Percentiles rank a stretch among this genome's conserved stretches.
These are phyloP conservation scores for Colletotrichum cereale DNA, from an alignment of 2,329 filamentous ascomycete genomes.

Conservation along the genomic window DNA sequence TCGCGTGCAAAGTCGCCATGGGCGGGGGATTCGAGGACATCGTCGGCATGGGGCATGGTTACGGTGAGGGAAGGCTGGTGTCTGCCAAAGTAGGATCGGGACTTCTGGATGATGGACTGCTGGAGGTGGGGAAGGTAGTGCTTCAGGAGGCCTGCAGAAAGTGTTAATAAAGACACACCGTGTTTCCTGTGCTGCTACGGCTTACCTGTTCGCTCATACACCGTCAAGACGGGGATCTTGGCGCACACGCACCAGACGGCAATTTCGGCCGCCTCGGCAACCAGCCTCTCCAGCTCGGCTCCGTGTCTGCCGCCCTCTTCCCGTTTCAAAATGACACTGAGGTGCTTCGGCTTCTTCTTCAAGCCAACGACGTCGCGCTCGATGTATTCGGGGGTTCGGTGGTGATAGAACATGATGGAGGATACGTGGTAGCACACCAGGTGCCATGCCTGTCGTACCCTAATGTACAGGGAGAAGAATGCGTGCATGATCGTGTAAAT, in stretches of 20 bases:
- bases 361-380: constrained; percentile 85
- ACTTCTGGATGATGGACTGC: constrained; percentile 80
- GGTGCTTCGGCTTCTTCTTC: constrained; percentile 81
- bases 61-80: constrained; percentile 77
- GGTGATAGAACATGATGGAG: constrained; percentile 92
- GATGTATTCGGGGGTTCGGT: constrained; percentile 93
- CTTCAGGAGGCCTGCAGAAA: constrained; percentile 81
- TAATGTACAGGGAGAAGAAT: constrained; percentile 90
- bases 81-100: constrained; percentile 88
- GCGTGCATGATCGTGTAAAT: constrained; percentile 80
- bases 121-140: constrained; percentile 89
- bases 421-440: constrained; percentile 81
- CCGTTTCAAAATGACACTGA: constrained; percentile 86
- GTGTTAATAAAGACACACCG: constrained; percentile 37
- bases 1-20: constrained; percentile 43
- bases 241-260: constrained; percentile 93
- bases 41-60: constrained; percentile 57
- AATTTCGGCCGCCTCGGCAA: constrained; percentile 92
- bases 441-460: constrained; percentile 83
- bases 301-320: constrained; percentile 77
- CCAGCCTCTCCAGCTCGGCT: constrained; percentile 83
- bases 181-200: constrained; percentile 2
- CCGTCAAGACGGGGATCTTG: constrained; percentile 86
- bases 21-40: constrained; percentile 51
- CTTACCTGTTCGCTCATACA: constrained; percentile 93